Evolutionary conservation across 371 early-diverging fungal species (phyloP), one percentile per base, ranked within the genome.

Genomic region (Haplosporangium sp.): DNA sequence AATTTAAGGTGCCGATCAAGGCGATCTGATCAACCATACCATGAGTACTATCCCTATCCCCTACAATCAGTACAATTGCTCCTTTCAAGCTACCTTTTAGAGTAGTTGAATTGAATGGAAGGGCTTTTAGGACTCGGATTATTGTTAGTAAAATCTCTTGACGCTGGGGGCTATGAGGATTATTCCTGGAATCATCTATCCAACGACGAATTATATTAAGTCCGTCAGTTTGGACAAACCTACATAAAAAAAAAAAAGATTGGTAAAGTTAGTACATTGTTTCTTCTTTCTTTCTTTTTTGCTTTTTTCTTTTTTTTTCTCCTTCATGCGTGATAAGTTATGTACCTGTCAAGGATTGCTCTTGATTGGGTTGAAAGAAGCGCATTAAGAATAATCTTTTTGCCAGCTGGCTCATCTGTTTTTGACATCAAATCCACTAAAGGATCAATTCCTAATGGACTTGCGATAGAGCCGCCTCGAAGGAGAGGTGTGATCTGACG

Each of bases 301-400:
- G 27, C 27, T 27, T 27, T 27, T 27, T 27, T 27, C 27, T 27
- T 27, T 27, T 27, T 27, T 27, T 27, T 27, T 27, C 27, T 27
- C 27, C 27, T 27, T 27, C 27, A 27, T 27, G 27, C 1, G 27
- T 27, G 27, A 27, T 27, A 27, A 27, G 27, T 27, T 27, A 27
- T 27, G 27, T 65, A 76, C 76, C 52, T 62, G 20, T 57, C 37
- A 7, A 66, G 65, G 20, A 76, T 63, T 37, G 9, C 42, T 50
- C 48, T 17, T 3, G 35, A 15, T 27, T 67, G 70, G 6, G 76
- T 76, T 4, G 44, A 67, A 27, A 66, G 48, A 15, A 76, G 63
- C 1, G 67, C 56, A 38, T 71, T 76, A 17, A 76, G 71, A 35
- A 76, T 66, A 45, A 62, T 44, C 38, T 56, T 70, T 57, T 45